These are phyloP conservation scores for Parietaria judaica DNA, from an alignment of 306 rosid species.

Conservation along the genomic window DNA sequence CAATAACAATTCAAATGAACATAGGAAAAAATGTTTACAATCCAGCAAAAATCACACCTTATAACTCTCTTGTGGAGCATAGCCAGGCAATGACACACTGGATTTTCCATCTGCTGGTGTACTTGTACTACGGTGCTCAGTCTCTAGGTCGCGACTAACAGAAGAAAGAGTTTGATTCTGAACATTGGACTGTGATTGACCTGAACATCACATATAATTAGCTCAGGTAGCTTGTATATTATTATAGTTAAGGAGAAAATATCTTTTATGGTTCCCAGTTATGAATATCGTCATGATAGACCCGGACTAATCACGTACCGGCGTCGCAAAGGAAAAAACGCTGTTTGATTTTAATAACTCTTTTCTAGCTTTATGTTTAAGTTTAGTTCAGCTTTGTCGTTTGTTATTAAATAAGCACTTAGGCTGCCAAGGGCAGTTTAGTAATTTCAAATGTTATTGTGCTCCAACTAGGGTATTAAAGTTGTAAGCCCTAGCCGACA, in stretches of 20 bases:
- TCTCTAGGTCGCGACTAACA: constrained; percentile 32
- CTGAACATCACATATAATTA: constrained; percentile 34
- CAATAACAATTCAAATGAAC: constrained; percentile 7
- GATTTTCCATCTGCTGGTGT: constrained; percentile 21
- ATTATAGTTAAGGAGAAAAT: not conserved
- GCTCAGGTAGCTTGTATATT: constrained; percentile 7
- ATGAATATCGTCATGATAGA: too few relatives aligned
- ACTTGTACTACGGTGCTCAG: constrained; percentile 34
- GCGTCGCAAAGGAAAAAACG: too few relatives aligned
- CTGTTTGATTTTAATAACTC: too few relatives aligned
- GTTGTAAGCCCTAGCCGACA: too few relatives aligned
- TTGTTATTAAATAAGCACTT: too few relatives aligned
- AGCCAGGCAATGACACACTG: constrained; percentile 25
- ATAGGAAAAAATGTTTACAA: constrained; percentile 1
- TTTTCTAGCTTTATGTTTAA: too few relatives aligned
- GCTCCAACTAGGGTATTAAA: too few relatives aligned
- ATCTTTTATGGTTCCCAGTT: not conserved
- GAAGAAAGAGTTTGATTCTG: constrained; percentile 41
- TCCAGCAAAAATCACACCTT: constrained; percentile 33
- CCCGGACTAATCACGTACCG: too few relatives aligned
- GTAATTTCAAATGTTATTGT: too few relatives aligned
- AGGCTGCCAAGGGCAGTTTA: too few relatives aligned
- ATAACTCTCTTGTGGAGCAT: constrained; percentile 31
- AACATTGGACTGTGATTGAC: constrained; percentile 34
- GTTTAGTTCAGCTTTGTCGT: too few relatives aligned